Evolutionary conservation across 2,329 filamentous ascomycete genomes (phyloP).

Genomic region (Curvularia sp.): DNA sequence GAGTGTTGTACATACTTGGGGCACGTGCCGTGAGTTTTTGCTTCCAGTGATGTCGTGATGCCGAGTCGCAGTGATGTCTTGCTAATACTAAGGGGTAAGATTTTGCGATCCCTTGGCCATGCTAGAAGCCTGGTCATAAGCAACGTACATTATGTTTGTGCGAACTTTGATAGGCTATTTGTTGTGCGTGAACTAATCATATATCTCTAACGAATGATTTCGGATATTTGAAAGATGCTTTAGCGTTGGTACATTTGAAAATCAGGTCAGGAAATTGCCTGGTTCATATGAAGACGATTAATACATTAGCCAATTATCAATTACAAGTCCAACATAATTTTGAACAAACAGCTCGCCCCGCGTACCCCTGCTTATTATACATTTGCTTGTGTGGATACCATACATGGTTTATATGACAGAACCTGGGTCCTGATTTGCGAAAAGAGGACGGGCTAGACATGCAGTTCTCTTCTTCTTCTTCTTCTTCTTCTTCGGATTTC

Average conservation of each 20-base stretch:
- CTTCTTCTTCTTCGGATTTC: background rate
- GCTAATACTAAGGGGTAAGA: background rate
- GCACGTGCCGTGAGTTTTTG: slow-evolving; percentile 1
- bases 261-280: too few relatives aligned
- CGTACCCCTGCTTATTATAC: too few relatives aligned
- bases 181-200: background rate
- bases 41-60: slow-evolving; percentile 10
- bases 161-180: background rate
- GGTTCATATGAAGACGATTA: too few relatives aligned
- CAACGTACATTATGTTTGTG: slow-evolving; percentile 3
- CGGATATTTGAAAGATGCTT: background rate
- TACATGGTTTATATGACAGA: too few relatives aligned
- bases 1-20: background rate
- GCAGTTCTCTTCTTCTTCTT: background rate
- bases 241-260: too few relatives aligned
- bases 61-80: background rate
- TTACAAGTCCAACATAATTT: too few relatives aligned
- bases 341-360: too few relatives aligned
- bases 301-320: too few relatives aligned
- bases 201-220: background rate
- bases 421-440: too few relatives aligned
- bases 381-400: too few relatives aligned
- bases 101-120: background rate
- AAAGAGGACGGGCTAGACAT: too few relatives aligned
- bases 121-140: too few relatives aligned